Base-by-base conservation (phyloP, 2,329 filamentous ascomycete genomes). In the Aspergillus ustus region DNA sequence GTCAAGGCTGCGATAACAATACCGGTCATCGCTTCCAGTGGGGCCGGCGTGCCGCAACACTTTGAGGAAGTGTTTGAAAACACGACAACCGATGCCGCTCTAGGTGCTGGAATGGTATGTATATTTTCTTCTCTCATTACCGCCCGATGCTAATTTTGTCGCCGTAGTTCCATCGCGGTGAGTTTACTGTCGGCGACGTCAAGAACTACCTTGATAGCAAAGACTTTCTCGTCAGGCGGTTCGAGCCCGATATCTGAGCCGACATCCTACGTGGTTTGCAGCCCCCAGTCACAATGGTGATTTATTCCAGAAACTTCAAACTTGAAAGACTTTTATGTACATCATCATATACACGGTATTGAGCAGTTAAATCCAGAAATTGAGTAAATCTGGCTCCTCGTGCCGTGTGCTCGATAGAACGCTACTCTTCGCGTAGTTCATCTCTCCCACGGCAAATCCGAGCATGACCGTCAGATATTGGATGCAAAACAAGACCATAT, bases 121-220 rank as follows among this genome's bases (percentile, higher is more conserved):
- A 17, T 29, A 56, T 29, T 31, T 31, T 45, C 34, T 40, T 20
- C 5, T 43, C 40, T 45, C 51, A 7, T 46, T 22, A 52, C 59
- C 22, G 55, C 20, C 37, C 57, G 55, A 20, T 55, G 37, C 62
- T 66, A 64, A 69, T 46, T 40, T 55, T 8, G 59, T 55, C 7
- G 59, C 29, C 29, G 43, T 62, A 87, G 85, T 99, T 99, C 79
- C 95, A 99, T 80, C 84, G 95, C 52, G 92, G 90, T 43, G 94
- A 99, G 81, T 99, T 94, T 78, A 97, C 93, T 0, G 94, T 99
- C 17, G 89, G 88, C 76, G 89, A 98, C 72, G 95, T 99, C 52
- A 99, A 99, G 80, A 90, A 96, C 62, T 86, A 91, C 72, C 77
- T 99, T 62, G 82, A 83, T 25, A 82, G 84, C 40, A 86, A 88